Evolutionary conservation across 2,329 filamentous ascomycete species (phyloP).

Genomic region (Neofusicoccum ribis): DNA sequence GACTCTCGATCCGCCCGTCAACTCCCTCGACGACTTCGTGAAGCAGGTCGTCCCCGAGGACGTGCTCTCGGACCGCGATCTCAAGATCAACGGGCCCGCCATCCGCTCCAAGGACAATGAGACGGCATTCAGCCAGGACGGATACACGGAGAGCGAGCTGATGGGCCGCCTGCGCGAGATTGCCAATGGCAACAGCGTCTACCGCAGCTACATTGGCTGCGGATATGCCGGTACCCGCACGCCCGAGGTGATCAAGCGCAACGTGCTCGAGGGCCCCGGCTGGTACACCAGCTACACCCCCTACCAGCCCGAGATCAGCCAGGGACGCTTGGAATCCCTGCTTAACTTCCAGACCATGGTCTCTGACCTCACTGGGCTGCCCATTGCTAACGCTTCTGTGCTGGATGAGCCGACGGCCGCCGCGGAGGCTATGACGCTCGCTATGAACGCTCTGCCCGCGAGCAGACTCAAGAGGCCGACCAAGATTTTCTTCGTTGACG

Average conservation of each 20-base stretch:
- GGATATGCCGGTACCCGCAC: conserved; percentile 88
- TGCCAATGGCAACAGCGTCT: conserved; percentile 61
- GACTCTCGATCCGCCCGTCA: conserved; percentile 70
- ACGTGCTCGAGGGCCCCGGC: conserved; percentile 86
- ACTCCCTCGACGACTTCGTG: conserved; percentile 78
- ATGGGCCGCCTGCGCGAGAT: conserved; percentile 56
- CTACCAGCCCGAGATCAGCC: conserved; percentile 96
- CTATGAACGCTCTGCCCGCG: conserved; percentile 71
- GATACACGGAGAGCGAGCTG: conserved; percentile 62
- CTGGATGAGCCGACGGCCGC: conserved; percentile 91
- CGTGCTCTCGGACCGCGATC: conserved; percentile 67
- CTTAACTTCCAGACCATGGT: conserved; percentile 96
- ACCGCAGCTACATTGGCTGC: conserved; percentile 73
- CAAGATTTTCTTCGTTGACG: conserved; percentile 83
- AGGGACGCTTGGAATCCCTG: conserved; percentile 86
- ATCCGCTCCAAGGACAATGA: conserved; percentile 42
- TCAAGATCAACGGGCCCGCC: conserved; percentile 51
- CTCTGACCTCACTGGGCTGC: conserved; percentile 79
- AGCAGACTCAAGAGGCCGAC: conserved; percentile 71
- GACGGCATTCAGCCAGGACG: conserved; percentile 36
- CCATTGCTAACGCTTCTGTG: conserved; percentile 87
- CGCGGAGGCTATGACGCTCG: conserved; percentile 94
- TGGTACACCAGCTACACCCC: conserved; percentile 99
- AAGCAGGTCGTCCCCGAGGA: conserved; percentile 78
- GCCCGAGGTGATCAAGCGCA: conserved; percentile 88